Evolutionary conservation across 2,329 filamentous ascomycete species (phyloP), one percentile per base, ranked within the genome.

Genomic region (Sporothrix curviconia): DNA sequence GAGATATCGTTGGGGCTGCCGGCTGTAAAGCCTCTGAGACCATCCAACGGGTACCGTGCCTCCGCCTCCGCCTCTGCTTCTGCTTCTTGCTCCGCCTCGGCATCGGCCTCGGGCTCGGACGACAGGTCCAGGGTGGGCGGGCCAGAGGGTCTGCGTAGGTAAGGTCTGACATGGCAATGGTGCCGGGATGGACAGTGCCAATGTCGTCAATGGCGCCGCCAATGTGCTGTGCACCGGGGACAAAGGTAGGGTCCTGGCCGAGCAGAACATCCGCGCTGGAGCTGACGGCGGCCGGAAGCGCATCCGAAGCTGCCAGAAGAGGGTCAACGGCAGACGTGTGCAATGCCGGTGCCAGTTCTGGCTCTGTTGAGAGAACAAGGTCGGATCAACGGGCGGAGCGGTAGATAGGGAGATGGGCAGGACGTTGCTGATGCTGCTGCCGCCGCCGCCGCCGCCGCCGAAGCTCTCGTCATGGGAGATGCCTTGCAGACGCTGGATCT

Each of bases 71-170:
- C n/a, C n/a, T n/a, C n/a, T n/a, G n/a, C n/a, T n/a, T n/a, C n/a
- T n/a, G n/a, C n/a, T n/a, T 32, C n/a, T n/a, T n/a, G n/a, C n/a
- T n/a, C n/a, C n/a, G n/a, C n/a, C n/a, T n/a, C n/a, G n/a, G n/a
- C n/a, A n/a, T n/a, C n/a, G 8, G 49, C 36, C 17, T 50, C 58
- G 4, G 49, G 47, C 14, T 59, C 58, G 1, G 58, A 40, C 12
- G 54, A 59, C 25, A 59, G 34, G 14, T 56, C 47, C 17, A 53
- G 47, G 40, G 9, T 28, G n/a, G 22, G 37, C 2, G 25, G 8
- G 51, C 39, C 47, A 59, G 28, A 3, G 28, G 32, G 12, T 42
- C 47, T 3, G 32, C 32, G 22, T 39, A 52, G 3, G 49, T 52
- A 12, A 57, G 39, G 3, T 57, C 55, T 3, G 19, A 30, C 0